Evolutionary conservation across 2,329 filamentous ascomycete genomes (phyloP).

Genomic region (Helminthosporium solani): DNA sequence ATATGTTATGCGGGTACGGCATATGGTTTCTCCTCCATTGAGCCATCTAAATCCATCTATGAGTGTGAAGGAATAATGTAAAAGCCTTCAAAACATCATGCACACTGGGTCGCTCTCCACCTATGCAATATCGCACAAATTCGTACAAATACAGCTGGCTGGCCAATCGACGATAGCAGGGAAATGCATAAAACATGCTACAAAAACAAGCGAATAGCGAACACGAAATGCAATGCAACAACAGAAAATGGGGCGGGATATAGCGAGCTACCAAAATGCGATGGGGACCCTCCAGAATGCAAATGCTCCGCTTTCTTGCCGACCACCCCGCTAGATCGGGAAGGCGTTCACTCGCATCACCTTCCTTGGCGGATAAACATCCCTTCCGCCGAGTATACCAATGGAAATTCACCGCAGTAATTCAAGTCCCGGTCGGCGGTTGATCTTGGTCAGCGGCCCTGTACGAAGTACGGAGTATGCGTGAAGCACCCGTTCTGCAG

Average conservation of each 20-base stretch:
- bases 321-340: slow-evolving; percentile 2
- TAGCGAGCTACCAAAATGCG: neutral
- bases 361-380: slow-evolving; percentile 9
- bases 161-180: neutral
- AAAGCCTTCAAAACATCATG: slow-evolving; percentile 1
- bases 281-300: slow-evolving; percentile 1
- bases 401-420: neutral
- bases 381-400: slow-evolving; percentile 15
- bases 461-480: neutral
- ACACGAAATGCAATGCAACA: slow-evolving; percentile 6
- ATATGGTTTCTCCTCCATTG: neutral
- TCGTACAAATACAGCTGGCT: neutral
- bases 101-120: neutral
- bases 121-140: neutral
- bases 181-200: neutral
- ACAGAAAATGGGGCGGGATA: slow-evolving; percentile 3
- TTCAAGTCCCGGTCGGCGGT: neutral
- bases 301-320: slow-evolving; percentile 1
- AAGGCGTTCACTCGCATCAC: slow-evolving; percentile 8
- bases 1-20: neutral
- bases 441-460: neutral
- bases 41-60: neutral
- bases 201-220: neutral
- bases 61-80: neutral
- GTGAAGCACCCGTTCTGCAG: neutral